Evolutionary conservation across 2,329 filamentous ascomycete species (phyloP), one percentile per base, ranked within the genome.

Genomic region (Paraconiothyrium brasiliense): DNA sequence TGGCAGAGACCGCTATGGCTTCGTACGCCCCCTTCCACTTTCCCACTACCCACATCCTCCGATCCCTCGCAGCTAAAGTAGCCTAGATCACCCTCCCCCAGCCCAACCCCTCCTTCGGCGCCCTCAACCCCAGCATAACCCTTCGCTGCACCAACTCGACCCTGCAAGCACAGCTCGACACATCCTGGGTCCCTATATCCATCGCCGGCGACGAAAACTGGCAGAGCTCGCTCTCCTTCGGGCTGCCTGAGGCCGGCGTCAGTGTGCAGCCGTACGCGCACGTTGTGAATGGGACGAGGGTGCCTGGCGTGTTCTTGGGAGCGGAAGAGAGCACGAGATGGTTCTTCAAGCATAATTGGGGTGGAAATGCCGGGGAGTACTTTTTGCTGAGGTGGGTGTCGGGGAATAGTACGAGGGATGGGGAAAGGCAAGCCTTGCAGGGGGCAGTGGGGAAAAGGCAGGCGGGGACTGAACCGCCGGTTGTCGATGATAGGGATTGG

Each of bases 351-450:
- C 59, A 51, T 35, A 66, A 66, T 52, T 66, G 58, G 55, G 63
- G 61, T 3, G 61, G 63, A 5, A 66, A 66, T 56, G 63, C 61
- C n/a, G 63, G 63, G 16, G 61, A 61, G 54, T 66, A 66, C 54
- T 66, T 55, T 56, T 37, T 66, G 22, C 10, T 66, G 24, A 56
- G 63, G 56, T 58, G 60, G 58, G n/a, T 34, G 24, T 24, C 34
- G 13, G 48, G 20, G 13, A 39, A 20, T 20, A 20, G 20, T 20
- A 20, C 20, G 20, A 20, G 20, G 20, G 20, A 20, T 20, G 20
- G 20, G 20, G 20, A 20, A 20, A 20, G 20, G 20, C 20, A 20
- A 20, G 20, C 20, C 20, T 20, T 20, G 20, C 20, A 32, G 13
- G 48, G 39, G 39, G 22, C 27, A 13, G n/a, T 49, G 50, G 30